Conservation (phyloP, 1,139 yeast genomes). For the Wickerhamiella pararugosa region DNA sequence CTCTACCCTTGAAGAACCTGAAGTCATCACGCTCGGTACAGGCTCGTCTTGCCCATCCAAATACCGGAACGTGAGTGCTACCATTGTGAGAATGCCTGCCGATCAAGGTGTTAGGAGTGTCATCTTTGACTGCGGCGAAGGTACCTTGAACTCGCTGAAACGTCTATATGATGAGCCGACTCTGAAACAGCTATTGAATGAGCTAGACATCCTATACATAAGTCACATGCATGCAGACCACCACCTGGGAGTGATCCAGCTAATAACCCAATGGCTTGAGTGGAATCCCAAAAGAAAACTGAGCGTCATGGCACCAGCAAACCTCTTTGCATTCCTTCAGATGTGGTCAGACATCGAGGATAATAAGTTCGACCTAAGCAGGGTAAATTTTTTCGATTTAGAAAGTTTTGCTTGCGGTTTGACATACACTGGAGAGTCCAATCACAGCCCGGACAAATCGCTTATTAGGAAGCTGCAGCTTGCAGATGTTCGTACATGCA, state of each 20-base stretch:
- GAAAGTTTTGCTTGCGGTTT: slow-evolving; percentile 39
- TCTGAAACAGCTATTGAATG: slow-evolving; percentile 32
- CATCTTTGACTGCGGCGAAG: slow-evolving; percentile 90
- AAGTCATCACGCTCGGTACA: slow-evolving; percentile 72
- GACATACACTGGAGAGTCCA: slow-evolving; percentile 12
- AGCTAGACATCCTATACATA: slow-evolving; percentile 50
- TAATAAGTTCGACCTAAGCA: slow-evolving; percentile 26
- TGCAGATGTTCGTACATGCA: slow-evolving; percentile 25
- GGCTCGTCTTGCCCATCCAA: slow-evolving; percentile 87
- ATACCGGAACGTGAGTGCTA: slow-evolving; percentile 71
- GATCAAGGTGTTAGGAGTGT: slow-evolving; percentile 7
- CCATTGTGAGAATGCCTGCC: slow-evolving; percentile 52
- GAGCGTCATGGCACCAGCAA: slow-evolving; percentile 62
- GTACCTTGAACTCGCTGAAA: slow-evolving; percentile 58
- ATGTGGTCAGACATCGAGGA: slow-evolving; percentile 58
- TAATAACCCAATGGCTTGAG: slow-evolving; percentile 55
- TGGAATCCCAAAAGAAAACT: slow-evolving; percentile 22
- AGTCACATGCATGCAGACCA: slow-evolving; percentile 97
- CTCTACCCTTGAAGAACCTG: slow-evolving; percentile 25
- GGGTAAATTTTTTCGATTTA: slow-evolving; percentile 47
- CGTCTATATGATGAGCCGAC: slow-evolving; percentile 44
- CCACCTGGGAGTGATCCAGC: slow-evolving; percentile 66
- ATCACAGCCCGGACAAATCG: slow-evolving; percentile 1
- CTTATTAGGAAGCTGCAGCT: neutral
- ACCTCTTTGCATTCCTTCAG: slow-evolving; percentile 44